Base-by-base conservation (phyloP, 1,139 yeast genomes). In the Magnusiomyces suaveolens region DNA sequence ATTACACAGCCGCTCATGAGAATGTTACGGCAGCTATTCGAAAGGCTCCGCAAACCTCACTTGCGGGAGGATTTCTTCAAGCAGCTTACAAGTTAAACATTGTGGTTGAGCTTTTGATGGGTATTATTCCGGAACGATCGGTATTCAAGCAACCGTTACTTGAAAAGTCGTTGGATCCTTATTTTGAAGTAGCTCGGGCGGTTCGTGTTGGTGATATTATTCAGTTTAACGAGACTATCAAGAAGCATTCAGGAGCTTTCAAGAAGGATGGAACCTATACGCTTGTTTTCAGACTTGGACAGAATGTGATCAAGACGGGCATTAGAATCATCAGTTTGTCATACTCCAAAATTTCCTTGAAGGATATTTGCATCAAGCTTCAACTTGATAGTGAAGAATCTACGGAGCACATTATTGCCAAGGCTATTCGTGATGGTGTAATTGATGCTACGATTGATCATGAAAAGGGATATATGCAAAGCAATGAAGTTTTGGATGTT, bases 291-390 rank as follows among this genome's bases (percentile, higher is more conserved):
- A 81, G 98, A 67, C 78, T 94, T 64, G 86, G 97, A 69, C 96
- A 95, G 67, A 94, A 92, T 69, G 99, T 94, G 60, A 92, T 94
- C 71, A 94, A 92, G 73, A 90, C 99, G 0, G 99, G 98, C 65
- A 89, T 94, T 59, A 81, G 98, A 71, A 87, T 88, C 64, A 88
- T 94, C 66, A 87, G 96, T 18, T 76, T 94, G 64, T 83, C 97
- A 2, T 94, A 94, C 73, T 87, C 95, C 56, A 85, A 83, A 68
- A 92, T 94, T 58, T 87, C 97, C 2, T 78, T 94, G 65, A 87
- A 86, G 71, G 98, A 94, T 67, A 80, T 81, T 53, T 94, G 98
- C 71, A 80, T 92, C 65, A 87, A 92, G 67, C 79, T 94, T 65
- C 92, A 87, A 62, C 79, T 94, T 62, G 98, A 92, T 64, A 83